Evolutionary conservation across 257 asterid genomes (phyloP).

Genomic region (Galeopsis tetrahit): DNA sequence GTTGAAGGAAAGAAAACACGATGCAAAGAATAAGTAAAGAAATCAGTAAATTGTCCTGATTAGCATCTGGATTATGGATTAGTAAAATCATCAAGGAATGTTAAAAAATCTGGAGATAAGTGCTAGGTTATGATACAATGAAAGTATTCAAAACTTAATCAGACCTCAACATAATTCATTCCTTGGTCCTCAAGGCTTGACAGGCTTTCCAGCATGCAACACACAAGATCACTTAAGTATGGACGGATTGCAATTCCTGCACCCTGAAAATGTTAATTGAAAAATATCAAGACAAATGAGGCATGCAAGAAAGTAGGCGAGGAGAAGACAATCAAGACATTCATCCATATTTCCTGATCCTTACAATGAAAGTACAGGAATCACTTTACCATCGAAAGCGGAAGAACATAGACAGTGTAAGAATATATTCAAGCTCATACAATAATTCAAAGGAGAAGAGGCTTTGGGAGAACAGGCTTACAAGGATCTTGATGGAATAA

Average conservation of each 20-base stretch:
- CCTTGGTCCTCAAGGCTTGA: constrained; percentile 99
- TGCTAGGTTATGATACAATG: not conserved
- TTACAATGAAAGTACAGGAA: not conserved
- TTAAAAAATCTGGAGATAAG: not conserved
- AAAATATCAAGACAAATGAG: constrained; percentile 20
- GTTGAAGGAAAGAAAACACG: constrained; percentile 33
- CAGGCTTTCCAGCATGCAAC: constrained; percentile 98
- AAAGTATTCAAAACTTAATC: constrained; percentile 29
- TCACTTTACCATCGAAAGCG: constrained; percentile 25
- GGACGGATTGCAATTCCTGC: constrained; percentile 95
- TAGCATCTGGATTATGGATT: constrained; percentile 25
- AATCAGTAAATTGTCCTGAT: constrained; percentile 26
- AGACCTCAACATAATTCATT: constrained; percentile 93
- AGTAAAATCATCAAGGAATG: constrained; percentile 27
- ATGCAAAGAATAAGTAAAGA: constrained; percentile 14
- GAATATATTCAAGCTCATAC: constrained; percentile 7
- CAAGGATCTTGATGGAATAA: not conserved
- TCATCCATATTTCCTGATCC: not conserved
- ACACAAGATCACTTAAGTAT: constrained; percentile 85
- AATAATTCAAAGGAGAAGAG: constrained; percentile 9
- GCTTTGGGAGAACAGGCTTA: constrained; percentile 9
- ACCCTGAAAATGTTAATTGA: constrained; percentile 55
- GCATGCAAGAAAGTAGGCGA: constrained; percentile 8
- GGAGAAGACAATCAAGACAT: not conserved
- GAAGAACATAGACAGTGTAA: constrained; percentile 18